Evolutionary conservation across 345 rosid genomes (phyloP), one percentile per base, ranked within the genome.

Genomic region (Brassica nigra): DNA sequence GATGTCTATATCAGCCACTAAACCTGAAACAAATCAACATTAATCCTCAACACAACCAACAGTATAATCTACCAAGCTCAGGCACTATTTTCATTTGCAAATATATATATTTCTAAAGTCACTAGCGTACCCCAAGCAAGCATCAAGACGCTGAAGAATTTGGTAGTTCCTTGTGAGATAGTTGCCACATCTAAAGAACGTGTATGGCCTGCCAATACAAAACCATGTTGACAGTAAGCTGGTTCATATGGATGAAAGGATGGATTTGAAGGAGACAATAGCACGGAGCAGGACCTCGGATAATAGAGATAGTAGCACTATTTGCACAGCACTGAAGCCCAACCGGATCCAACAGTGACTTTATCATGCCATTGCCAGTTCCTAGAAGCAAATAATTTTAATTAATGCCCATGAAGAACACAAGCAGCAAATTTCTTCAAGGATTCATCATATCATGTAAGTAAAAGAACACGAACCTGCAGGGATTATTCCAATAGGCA

Each of bases 301-400:
- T 95, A 47, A 95, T 81, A 44, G 98, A 86, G 62, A 91, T 78
- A 66, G 85, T 80, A 47, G 97, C 98, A 84, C 87, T 87, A 11
- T 79, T 76, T 28, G 89, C 83, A 72, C 75, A 84, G 77, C 97
- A 93, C 4, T 82, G 90, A 84, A 89, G 86, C 57, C 98, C 97
- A 49, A 84, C 98, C 0, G 89, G 82, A 76, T 91, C 90, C 75
- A 95, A 83, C 80, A 90, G 72, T 71, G 98, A 95, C 82, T 93
- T 95, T 64, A 73, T 90, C 99, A 95, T 91, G 73, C 99, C 99
- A 81, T 95, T 95, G 67, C 90, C 91, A 11, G 98, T 95, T 76
- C 98, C 99, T 95, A 85, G 65, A 73, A 12, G 9, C 80, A 81
- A 49, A 66, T 10, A 75, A 12, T 7, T 52, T 15, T 8, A 15